Evolutionary conservation across 2,329 filamentous ascomycete species (phyloP), one percentile per base, ranked within the genome.

Genomic region (Claviceps humidiphila): DNA sequence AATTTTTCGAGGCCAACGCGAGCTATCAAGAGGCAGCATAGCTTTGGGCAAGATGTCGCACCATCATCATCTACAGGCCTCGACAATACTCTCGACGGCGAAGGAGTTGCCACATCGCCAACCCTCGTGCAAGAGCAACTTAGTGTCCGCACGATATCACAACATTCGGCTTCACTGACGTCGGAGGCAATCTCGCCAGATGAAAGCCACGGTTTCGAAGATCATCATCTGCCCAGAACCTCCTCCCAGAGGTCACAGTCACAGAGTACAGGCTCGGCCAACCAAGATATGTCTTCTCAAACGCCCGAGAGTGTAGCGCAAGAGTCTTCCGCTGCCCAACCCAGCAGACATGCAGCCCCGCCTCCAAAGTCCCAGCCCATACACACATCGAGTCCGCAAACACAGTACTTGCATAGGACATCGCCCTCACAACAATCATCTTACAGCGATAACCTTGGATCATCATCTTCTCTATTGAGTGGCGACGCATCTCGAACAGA

Each of bases 401-500:
- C 49, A 38, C 58, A 58, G 9, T 56, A 55, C 43, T 52, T 49
- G 34, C 48, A 50, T 4, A 56, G 51, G 43, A 49, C 52, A 26
- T 9, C 40, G 13, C 17, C 49, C 22, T 49, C 54, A 20, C 53
- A 61, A 50, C 50, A 52, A 47, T 55, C 60, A 39, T 51, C 63
- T 2, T 45, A 64, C 20, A 62, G 53, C 40, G 63, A 66, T n/a
- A 62, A 60, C 30, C 53, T 64, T 11, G 57, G 52, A 9, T 51
- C 62, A 14, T 64, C 85, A 3, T 81, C 87, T n/a, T 74, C 81
- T 30, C 68, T 91, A 2, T 82, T 85, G 22, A 85, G 85, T 13
- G 82, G 81, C 52, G 80, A 74, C 53, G 83, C 78, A 7, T 70
- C 65, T 6, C 79, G 86, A 46, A 91, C 87, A 1, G 89, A 93